Base-by-base conservation (phyloP, 768 basidiomycete species). In the Tylopilus plumbeoviolaceoides region DNA sequence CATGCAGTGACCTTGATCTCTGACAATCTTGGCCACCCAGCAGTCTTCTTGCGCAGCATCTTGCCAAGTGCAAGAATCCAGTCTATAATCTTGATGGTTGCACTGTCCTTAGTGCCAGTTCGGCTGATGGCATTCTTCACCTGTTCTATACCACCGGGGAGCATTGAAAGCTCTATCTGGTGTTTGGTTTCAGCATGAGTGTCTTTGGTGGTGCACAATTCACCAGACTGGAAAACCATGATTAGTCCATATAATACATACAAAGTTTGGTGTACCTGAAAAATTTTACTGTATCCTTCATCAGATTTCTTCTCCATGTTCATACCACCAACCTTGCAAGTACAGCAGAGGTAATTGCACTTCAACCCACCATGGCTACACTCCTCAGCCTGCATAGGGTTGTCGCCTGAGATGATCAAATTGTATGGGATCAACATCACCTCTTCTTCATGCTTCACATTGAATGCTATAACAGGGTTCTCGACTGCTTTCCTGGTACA, bases 381-480 rank as follows among this genome's bases (percentile, higher is more conserved):
- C n/a, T n/a, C n/a, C n/a, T n/a, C n/a, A n/a, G n/a, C n/a, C 28
- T 73, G 73, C 73, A 72, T 71, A 0, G 68, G 73, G 28, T 74
- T 74, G 51, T 74, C 66, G 5, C 65, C 59, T 0, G 57, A 41
- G 6, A 64, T 28, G 15, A 71, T 57, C 0, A 70, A 51, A 1
- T 38, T 30, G 31, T 66, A 71, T 0, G 60, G 67, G 0, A 56
- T 48, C 0, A 72, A 42, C 30, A 58, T 41, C 0, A 71, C 59
- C 28, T 68, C 58, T 17, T 65, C 55, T n/a, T n/a, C n/a, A n/a
- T n/a, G n/a, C n/a, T n/a, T n/a, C n/a, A n/a, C n/a, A n/a, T n/a
- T n/a, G n/a, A 60, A 70, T 4, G 55, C 30, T 11, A 23, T 11
- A 35, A 50, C 17, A 17, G 21, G 21, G 6, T 33, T 7, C 1